phyloP scores from a whole-genome alignment of 2,329 filamentous ascomycete species.

The Sarocladium oryzae region DNA sequence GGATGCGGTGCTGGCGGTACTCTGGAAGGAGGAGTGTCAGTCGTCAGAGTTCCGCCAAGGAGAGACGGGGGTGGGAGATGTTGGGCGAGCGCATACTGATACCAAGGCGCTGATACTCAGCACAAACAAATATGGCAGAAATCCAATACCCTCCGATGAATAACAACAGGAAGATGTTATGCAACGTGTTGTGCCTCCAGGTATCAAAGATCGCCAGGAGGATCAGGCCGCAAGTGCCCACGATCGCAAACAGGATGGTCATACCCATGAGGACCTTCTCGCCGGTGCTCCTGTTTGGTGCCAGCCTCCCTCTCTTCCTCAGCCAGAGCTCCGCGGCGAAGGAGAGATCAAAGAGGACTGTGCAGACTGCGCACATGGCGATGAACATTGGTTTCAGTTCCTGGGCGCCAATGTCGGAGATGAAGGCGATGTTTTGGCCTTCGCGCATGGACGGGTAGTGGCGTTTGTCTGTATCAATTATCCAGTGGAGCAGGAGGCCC shows the following conservation, averaged over 20 bases:
- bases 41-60: neutral
- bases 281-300: conserved; percentile 57
- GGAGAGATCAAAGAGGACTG: conserved; percentile 72
- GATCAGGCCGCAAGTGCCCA: conserved; percentile 75
- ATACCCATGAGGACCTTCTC: conserved; percentile 59
- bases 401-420: conserved; percentile 58
- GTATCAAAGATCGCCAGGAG: conserved; percentile 84
- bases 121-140: conserved; percentile 81
- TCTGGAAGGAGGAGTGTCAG: conserved; percentile 29
- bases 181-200: conserved; percentile 55
- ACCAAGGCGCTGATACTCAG: conserved; percentile 82
- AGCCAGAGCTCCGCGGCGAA: conserved; percentile 81
- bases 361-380: conserved; percentile 61
- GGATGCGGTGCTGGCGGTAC: conserved; percentile 67
- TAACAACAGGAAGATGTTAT: conserved; percentile 70
- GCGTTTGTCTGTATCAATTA: conserved; percentile 43
- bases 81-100: conserved; percentile 42
- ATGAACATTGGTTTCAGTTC: conserved; percentile 74
- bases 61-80: neutral
- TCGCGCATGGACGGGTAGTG: conserved; percentile 55
- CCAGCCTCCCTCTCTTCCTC: conserved; percentile 71
- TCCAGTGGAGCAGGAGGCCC: conserved; percentile 66
- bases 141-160: conserved; percentile 86
- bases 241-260: conserved; percentile 61
- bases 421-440: conserved; percentile 61